A percentile compares a stretch with the other conserved stretches of the same genome.
Conservation (phyloP, 2,329 filamentous ascomycete species). For the Phaeophleospora eucalypticola region DNA sequence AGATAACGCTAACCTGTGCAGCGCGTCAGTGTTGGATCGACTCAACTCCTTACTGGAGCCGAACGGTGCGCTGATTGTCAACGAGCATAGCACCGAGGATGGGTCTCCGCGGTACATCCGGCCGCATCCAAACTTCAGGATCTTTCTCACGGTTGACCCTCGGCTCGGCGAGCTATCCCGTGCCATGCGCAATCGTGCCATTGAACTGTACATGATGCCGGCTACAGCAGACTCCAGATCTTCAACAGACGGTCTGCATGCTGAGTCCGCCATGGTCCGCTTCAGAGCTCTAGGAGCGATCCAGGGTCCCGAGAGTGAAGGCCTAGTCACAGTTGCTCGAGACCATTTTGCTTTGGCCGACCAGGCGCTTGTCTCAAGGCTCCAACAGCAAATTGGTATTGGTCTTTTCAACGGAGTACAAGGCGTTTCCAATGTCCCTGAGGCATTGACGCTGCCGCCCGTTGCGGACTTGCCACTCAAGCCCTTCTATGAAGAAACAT, state of each 20-base stretch:
- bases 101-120: slow-evolving; percentile 74
- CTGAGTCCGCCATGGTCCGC: slow-evolving; percentile 29
- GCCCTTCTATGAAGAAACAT: slow-evolving; percentile 33
- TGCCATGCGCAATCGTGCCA: slow-evolving; percentile 91
- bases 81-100: slow-evolving; percentile 81
- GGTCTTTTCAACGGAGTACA: slow-evolving; percentile 14
- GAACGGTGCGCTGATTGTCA: slow-evolving; percentile 80
- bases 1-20: slow-evolving; percentile 96
- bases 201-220: slow-evolving; percentile 71
- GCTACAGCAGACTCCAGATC: not conserved
- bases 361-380: slow-evolving; percentile 13
- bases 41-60: slow-evolving; percentile 93
- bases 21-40: slow-evolving; percentile 86
- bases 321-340: not conserved
- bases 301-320: not conserved
- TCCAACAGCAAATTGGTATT: slow-evolving; percentile 16
- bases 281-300: slow-evolving; percentile 18
- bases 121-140: slow-evolving; percentile 81
- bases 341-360: slow-evolving; percentile 25
- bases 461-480: slow-evolving; percentile 8
- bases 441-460: not conserved
- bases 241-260: slow-evolving; percentile 18
- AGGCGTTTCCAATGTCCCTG: not conserved
- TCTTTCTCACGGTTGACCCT: slow-evolving; percentile 92
- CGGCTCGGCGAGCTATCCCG: slow-evolving; percentile 88